A percentile compares a stretch with the other conserved stretches of the same genome.
phyloP scores from a whole-genome alignment of 2,329 filamentous ascomycete species.

The Chrysosporium queenslandicum region DNA sequence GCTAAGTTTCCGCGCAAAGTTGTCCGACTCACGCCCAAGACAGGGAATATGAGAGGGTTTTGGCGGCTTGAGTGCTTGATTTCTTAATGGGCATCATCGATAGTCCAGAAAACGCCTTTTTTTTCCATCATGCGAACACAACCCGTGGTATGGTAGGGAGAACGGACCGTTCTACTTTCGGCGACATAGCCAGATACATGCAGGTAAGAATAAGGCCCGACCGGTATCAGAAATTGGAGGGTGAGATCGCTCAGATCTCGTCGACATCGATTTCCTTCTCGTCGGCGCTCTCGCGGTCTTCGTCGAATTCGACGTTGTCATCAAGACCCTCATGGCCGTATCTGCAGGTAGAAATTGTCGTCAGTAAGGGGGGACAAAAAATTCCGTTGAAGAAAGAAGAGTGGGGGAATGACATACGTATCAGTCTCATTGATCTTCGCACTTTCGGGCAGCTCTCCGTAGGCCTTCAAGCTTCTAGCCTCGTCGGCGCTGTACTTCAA shows the following conservation, averaged over 20 bases:
- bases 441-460: slow-evolving; percentile 91
- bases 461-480: slow-evolving; percentile 87
- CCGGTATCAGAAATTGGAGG: slow-evolving; percentile 7
- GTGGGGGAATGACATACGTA: slow-evolving; percentile 51
- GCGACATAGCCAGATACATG: slow-evolving; percentile 13
- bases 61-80: background rate
- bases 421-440: slow-evolving; percentile 99
- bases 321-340: slow-evolving; percentile 80
- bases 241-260: slow-evolving; percentile 60
- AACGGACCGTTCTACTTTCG: slow-evolving; percentile 4
- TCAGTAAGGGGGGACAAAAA: background rate
- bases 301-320: slow-evolving; percentile 98
- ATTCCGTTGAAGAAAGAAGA: background rate
- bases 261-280: slow-evolving; percentile 87
- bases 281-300: slow-evolving; percentile 62
- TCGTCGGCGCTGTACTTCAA: slow-evolving; percentile 95
- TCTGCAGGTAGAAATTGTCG: slow-evolving; percentile 16
- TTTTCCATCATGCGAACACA: slow-evolving; percentile 4
- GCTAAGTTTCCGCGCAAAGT: background rate
- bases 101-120: background rate
- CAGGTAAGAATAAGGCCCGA: slow-evolving; percentile 5
- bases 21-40: background rate
- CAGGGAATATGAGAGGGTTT: background rate
- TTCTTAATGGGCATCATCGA: background rate
- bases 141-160: background rate